phyloP scores from a whole-genome alignment of 257 asterid species.

The Cynanchum wilfordii region DNA sequence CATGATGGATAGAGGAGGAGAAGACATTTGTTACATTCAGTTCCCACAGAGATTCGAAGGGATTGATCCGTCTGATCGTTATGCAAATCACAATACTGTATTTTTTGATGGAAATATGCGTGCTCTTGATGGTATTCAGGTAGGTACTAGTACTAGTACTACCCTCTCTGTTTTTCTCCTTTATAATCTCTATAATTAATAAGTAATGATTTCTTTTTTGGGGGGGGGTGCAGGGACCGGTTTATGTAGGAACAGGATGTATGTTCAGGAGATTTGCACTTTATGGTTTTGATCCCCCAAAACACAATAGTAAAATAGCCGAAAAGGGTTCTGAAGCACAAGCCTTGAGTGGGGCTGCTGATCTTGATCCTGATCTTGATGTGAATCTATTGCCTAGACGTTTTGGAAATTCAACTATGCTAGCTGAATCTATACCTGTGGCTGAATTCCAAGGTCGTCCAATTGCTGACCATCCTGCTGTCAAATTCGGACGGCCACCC shows the following conservation, averaged over 20 bases:
- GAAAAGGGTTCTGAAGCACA: constrained; percentile 23
- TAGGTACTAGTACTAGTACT: not conserved
- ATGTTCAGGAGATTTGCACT: constrained; percentile 40
- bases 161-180: not conserved
- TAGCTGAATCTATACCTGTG: constrained; percentile 38
- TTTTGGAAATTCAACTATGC: constrained; percentile 37
- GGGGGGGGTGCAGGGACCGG: constrained; percentile 25
- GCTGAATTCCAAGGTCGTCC: constrained; percentile 48
- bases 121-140: constrained; percentile 44
- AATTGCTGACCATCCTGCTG: constrained; percentile 49
- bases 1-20: constrained; percentile 49
- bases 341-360: constrained; percentile 25
- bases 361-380: constrained; percentile 34
- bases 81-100: constrained; percentile 41
- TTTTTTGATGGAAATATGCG: constrained; percentile 45
- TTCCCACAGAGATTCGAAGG: constrained; percentile 49
- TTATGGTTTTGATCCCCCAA: constrained; percentile 39
- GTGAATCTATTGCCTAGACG: constrained; percentile 35
- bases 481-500: constrained; percentile 41
- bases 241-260: constrained; percentile 39
- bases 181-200: no score
- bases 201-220: no score
- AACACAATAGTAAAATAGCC: constrained; percentile 3
- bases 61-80: constrained; percentile 43
- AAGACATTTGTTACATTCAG: constrained; percentile 37